phyloP scores from a whole-genome alignment of 1,284 basidiomycete species.

The Microbotryum saponariae region DNA sequence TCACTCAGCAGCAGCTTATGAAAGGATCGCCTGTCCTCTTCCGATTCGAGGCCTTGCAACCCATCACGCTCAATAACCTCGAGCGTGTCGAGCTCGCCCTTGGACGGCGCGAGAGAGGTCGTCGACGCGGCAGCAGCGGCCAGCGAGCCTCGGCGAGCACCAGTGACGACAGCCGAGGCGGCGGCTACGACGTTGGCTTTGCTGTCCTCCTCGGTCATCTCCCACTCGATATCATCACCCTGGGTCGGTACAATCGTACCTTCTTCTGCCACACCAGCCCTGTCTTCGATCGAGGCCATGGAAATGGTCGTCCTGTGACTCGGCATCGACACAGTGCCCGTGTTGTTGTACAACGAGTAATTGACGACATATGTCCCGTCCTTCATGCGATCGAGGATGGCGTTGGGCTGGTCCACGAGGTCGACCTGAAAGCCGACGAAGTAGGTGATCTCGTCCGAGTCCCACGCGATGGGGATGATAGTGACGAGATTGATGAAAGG shows the following conservation, averaged over 20 bases:
- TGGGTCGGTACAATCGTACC: background rate
- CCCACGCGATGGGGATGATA: slow-evolving; percentile 59
- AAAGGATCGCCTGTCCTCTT: slow-evolving; percentile 25
- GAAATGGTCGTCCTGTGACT: slow-evolving; percentile 7
- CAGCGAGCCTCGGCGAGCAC: background rate
- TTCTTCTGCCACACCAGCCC: slow-evolving; percentile 8
- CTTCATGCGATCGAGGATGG: slow-evolving; percentile 63
- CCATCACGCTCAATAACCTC: slow-evolving; percentile 7
- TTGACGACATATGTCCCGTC: slow-evolving; percentile 36
- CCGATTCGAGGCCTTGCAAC: slow-evolving; percentile 14
- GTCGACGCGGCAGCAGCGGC: slow-evolving; percentile 15
- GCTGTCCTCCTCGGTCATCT: background rate
- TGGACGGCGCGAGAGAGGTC: slow-evolving; percentile 30
- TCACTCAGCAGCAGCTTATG: slow-evolving; percentile 62
- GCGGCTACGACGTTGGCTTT: background rate
- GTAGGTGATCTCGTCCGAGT: slow-evolving; percentile 60
- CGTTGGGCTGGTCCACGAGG: slow-evolving; percentile 74
- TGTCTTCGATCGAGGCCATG: slow-evolving; percentile 9
- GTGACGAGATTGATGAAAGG: slow-evolving; percentile 56
- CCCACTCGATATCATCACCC: background rate
- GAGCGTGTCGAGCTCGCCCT: slow-evolving; percentile 48
- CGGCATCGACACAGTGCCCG: slow-evolving; percentile 5
- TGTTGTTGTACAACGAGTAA: slow-evolving; percentile 28
- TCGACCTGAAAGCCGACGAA: slow-evolving; percentile 80
- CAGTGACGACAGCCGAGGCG: background rate